Percentiles rank a stretch among this genome's conserved stretches.
Evolutionary conservation across 2,329 filamentous ascomycete genomes (phyloP).

Genomic region (Mycosphaerella arachidis): DNA sequence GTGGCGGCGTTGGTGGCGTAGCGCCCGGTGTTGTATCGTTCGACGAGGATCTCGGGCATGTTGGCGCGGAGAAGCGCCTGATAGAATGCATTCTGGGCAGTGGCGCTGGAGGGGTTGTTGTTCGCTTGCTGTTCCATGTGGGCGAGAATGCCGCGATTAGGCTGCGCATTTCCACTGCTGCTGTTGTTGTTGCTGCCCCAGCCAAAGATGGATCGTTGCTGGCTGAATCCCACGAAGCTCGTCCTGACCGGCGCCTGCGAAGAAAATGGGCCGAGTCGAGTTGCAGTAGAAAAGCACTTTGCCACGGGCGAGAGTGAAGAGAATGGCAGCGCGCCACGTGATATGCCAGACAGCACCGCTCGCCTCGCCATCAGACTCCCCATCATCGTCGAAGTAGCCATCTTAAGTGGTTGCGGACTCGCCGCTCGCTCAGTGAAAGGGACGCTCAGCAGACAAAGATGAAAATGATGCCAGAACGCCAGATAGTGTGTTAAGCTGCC

Average conservation of each 20-base stretch:
- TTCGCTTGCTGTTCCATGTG: constrained; percentile 89
- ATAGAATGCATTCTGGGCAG: constrained; percentile 90
- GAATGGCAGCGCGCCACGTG: constrained; percentile 31
- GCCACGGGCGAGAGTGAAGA: constrained; percentile 20
- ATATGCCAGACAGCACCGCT: constrained; percentile 20
- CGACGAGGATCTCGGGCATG: constrained; percentile 87
- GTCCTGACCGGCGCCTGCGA: constrained; percentile 15
- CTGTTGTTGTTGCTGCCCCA: constrained; percentile 19
- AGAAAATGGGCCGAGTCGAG: constrained; percentile 31
- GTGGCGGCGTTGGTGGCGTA: constrained; percentile 76
- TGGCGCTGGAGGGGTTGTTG: constrained; percentile 80
- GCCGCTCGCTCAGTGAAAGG: neutral
- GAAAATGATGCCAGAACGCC: neutral
- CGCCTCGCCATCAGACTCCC: neutral
- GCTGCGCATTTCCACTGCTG: constrained; percentile 28
- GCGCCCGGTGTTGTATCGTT: constrained; percentile 79
- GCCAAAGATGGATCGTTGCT: constrained; percentile 45
- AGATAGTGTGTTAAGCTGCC: neutral
- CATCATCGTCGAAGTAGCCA: neutral
- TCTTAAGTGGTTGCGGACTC: constrained; percentile 2
- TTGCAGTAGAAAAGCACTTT: constrained; percentile 39
- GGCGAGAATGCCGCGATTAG: constrained; percentile 61
- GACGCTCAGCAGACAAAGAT: neutral
- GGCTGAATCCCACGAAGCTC: constrained; percentile 34
- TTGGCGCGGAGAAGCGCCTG: constrained; percentile 84